Conservation (phyloP, 305 asterid genomes). For the Ilex paraguariensis region DNA sequence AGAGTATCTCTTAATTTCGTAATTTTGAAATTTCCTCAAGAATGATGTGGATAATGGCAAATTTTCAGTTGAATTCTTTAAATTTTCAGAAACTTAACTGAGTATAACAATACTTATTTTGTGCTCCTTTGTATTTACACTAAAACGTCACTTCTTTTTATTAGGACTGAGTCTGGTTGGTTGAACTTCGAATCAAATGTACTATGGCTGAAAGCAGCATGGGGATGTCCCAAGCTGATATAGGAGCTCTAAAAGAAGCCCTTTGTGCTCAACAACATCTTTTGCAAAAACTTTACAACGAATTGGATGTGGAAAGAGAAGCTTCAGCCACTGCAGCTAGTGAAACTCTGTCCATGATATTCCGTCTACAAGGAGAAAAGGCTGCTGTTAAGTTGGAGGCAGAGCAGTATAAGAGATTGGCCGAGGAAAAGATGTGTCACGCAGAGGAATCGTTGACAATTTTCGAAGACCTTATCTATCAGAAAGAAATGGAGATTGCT, state of each 20-base stretch:
- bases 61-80: too few relatives aligned
- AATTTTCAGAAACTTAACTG: too few relatives aligned
- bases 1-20: too few relatives aligned
- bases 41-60: too few relatives aligned
- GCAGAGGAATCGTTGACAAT: constrained; percentile 79
- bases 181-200: background rate
- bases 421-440: constrained; percentile 78
- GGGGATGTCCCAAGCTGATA: constrained; percentile 34
- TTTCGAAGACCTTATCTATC: constrained; percentile 73
- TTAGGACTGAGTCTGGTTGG: constrained; percentile 10
- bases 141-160: background rate
- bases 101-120: too few relatives aligned
- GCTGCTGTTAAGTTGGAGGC: constrained; percentile 86
- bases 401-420: constrained; percentile 79
- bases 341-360: constrained; percentile 71
- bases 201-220: constrained; percentile 20
- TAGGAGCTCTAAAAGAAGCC: constrained; percentile 48
- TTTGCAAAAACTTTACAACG: constrained; percentile 70
- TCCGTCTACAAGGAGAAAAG: constrained; percentile 85
- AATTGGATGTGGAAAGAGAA: constrained; percentile 84
- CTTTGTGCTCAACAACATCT: constrained; percentile 71
- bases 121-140: too few relatives aligned
- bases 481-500: constrained; percentile 88
- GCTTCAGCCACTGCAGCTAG: constrained; percentile 85
- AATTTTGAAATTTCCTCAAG: too few relatives aligned